Conservation (phyloP, 2,329 filamentous ascomycete genomes). For the Aspergillus tamarii region DNA sequence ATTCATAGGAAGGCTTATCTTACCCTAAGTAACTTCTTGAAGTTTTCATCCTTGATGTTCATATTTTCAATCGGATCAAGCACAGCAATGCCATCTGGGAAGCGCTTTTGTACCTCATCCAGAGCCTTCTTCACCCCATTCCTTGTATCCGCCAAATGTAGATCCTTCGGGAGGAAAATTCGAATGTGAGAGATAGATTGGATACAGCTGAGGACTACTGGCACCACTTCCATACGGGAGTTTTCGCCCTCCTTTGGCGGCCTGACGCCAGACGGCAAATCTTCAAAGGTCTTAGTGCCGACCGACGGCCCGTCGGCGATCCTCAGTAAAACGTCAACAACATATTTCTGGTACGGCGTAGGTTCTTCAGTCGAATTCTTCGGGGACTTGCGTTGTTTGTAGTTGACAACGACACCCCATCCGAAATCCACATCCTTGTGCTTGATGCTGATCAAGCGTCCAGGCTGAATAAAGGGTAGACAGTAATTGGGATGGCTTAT, state of each 20-base stretch:
- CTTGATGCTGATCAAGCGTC: conserved; percentile 86
- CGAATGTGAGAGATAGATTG: conserved; percentile 82
- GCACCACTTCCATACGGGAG: conserved; percentile 78
- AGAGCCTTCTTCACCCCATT: conserved; percentile 70
- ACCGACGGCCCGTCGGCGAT: conserved; percentile 58
- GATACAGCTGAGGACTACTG: conserved; percentile 82
- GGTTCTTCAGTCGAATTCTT: conserved; percentile 70
- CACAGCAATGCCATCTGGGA: conserved; percentile 87
- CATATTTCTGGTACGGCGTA: conserved; percentile 73
- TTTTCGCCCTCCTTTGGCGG: conserved; percentile 66
- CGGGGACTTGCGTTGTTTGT: conserved; percentile 64
- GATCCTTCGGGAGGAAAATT: conserved; percentile 78
- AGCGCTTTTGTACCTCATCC: conserved; percentile 79
- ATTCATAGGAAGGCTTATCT: conserved; percentile 24
- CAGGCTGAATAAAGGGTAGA: conserved; percentile 79
- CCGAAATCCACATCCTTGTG: conserved; percentile 82
- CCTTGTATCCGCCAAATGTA: conserved; percentile 69
- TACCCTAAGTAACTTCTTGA: conserved; percentile 82
- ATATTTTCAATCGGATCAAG: conserved; percentile 96
- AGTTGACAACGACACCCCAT: conserved; percentile 88
- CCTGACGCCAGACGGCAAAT: conserved; percentile 65
- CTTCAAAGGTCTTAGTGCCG: conserved; percentile 62
- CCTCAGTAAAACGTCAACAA: conserved; percentile 79
- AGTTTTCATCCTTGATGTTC: conserved; percentile 87
- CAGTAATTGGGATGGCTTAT: conserved; percentile 91